phyloP scores from a whole-genome alignment of 192 early-diverging fungal genomes.

The Globomyces pollinis-pini region DNA sequence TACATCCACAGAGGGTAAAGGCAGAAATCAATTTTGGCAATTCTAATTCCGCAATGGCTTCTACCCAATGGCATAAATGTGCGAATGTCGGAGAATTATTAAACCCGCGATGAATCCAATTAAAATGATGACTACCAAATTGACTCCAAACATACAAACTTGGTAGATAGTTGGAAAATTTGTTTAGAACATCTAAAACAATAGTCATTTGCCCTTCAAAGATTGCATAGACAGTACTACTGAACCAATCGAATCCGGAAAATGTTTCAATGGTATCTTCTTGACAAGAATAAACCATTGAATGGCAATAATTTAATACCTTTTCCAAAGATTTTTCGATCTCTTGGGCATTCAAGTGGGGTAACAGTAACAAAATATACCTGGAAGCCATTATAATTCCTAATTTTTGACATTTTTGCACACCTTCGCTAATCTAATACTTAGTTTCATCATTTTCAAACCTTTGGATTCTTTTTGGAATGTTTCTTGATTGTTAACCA shows the following conservation, averaged over 20 bases:
- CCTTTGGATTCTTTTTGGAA: background rate
- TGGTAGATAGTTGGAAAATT: slow-evolving; percentile 7
- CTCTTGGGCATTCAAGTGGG: no score
- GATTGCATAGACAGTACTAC: slow-evolving; percentile 27
- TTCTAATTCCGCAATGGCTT: slow-evolving; percentile 33
- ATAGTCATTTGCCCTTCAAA: slow-evolving; percentile 11
- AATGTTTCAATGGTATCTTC: background rate
- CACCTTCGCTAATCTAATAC: background rate
- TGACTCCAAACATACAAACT: slow-evolving; percentile 29
- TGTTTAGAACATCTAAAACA: slow-evolving; percentile 12
- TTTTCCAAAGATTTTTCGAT: no score
- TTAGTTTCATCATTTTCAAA: background rate
- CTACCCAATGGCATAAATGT: slow-evolving; percentile 24
- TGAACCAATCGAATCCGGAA: slow-evolving; percentile 40
- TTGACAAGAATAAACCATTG: background rate
- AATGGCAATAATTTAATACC: no score
- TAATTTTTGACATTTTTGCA: background rate
- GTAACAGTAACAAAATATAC: slow-evolving; percentile 20
- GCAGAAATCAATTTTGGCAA: slow-evolving; percentile 35
- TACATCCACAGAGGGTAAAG: slow-evolving; percentile 42
- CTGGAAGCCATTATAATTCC: slow-evolving; percentile 17
- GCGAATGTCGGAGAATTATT: background rate
- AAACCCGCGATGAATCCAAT: background rate
- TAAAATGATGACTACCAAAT: background rate
- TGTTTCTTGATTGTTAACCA: background rate